phyloP scores from a whole-genome alignment of 441 rosid species.

The Euphorbia schlechtendalii region DNA sequence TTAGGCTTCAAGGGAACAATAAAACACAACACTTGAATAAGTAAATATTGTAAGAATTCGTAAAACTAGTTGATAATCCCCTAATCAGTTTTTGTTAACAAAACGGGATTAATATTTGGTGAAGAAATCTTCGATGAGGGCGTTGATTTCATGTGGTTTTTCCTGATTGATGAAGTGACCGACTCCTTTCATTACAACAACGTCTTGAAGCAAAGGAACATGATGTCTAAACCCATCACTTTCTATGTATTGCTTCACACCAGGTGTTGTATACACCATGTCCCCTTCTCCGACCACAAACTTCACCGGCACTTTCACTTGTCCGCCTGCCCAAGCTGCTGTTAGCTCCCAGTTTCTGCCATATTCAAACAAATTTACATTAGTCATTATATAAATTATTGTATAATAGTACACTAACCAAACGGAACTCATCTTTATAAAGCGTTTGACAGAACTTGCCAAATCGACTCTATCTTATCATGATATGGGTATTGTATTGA shows the following conservation, averaged over 20 bases:
- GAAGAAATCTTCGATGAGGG: conserved; percentile 43
- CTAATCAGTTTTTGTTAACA: too few relatives aligned
- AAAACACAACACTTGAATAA: too few relatives aligned
- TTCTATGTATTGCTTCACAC: conserved; percentile 46
- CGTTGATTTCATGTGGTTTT: conserved; percentile 45
- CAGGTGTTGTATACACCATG: conserved; percentile 51
- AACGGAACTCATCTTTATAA: too few relatives aligned
- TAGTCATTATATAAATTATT: too few relatives aligned
- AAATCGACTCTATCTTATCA: too few relatives aligned
- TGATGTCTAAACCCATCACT: conserved; percentile 34
- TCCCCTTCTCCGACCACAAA: conserved; percentile 51
- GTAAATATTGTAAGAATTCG: too few relatives aligned
- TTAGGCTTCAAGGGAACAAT: too few relatives aligned
- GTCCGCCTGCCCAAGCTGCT: conserved; percentile 45
- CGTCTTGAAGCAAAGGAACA: conserved; percentile 46
- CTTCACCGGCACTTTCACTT: conserved; percentile 49
- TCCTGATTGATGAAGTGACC: conserved; percentile 64
- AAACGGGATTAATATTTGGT: conserved; percentile 10
- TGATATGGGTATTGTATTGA: too few relatives aligned
- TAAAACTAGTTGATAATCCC: too few relatives aligned
- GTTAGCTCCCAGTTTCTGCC: conserved; percentile 74
- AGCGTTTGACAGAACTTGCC: too few relatives aligned
- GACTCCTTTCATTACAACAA: conserved; percentile 48
- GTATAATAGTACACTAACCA: too few relatives aligned
- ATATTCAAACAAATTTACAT: too few relatives aligned